Conservation (phyloP, 192 early-diverging fungal genomes). For the Chytriomyces hyalinus region DNA sequence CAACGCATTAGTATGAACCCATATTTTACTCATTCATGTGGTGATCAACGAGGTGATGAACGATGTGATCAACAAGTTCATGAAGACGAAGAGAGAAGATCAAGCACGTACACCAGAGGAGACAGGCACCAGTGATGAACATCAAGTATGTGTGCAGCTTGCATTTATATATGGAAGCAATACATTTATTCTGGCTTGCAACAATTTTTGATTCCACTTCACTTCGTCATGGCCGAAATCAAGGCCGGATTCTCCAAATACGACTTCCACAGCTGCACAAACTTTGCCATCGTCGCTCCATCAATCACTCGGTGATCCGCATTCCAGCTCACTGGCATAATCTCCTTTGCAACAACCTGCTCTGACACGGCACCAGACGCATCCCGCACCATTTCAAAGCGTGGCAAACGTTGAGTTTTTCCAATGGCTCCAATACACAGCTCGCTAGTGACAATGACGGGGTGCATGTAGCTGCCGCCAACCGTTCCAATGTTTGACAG, state of each 20-base stretch:
- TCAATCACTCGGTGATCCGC: slow-evolving; percentile 97
- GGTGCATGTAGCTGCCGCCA: slow-evolving; percentile 87
- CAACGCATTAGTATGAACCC: no score
- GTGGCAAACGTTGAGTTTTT: slow-evolving; percentile 78
- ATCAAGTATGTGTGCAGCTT: no score
- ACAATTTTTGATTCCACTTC: background rate
- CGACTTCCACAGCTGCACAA: slow-evolving; percentile 82
- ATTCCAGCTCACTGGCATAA: slow-evolving; percentile 85
- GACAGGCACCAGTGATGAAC: no score
- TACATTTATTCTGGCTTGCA: no score
- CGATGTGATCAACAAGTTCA: no score
- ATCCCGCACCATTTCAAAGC: slow-evolving; percentile 71
- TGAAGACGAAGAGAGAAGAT: no score
- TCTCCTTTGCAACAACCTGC: slow-evolving; percentile 72
- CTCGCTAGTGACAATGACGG: slow-evolving; percentile 84
- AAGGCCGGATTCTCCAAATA: slow-evolving; percentile 85
- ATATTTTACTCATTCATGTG: no score
- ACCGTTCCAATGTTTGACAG: slow-evolving; percentile 95
- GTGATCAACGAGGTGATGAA: no score
- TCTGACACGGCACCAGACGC: slow-evolving; percentile 65
- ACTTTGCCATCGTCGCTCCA: slow-evolving; percentile 93
- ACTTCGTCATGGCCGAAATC: slow-evolving; percentile 47
- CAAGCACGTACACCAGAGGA: no score
- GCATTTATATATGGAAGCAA: no score
- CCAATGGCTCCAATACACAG: slow-evolving; percentile 93